Base-by-base conservation (phyloP, 2,329 filamentous ascomycete species). In the Ceratocystis lukuohia region DNA sequence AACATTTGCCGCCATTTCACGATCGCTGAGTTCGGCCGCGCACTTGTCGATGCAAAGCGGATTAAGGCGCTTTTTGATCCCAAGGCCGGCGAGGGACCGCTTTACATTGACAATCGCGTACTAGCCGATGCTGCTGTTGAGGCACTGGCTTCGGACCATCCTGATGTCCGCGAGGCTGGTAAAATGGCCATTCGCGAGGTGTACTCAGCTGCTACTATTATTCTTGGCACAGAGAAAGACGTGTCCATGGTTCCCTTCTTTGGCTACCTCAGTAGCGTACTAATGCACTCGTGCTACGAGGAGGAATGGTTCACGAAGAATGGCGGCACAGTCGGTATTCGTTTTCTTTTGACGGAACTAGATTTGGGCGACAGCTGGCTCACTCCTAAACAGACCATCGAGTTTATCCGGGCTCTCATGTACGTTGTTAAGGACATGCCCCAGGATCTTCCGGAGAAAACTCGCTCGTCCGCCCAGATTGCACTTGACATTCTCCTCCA, bases 371-470 rank as follows among this genome's bases (percentile, higher is more conserved):
- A 95, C 71, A 74, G 79, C 0, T 99, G 94, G 91, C 80, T 99
- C 44, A 81, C 84, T 22, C 83, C 87, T 12, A 88, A 91, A 71
- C 91, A 96, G 73, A 64, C 67, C 6, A 84, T 88, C 65, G 91
- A 97, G 67, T 92, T 96, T 71, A 87, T 94, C 67, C 86, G 90
- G 64, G 90, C 92, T n/a, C 80, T 99, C 66, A 87, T 96, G 77
- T 96, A 96, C 75, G 92, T 99, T 70, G 91, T 99, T 78, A 99
- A 99, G 77, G 94, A 99, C 73, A 96, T 96, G 82, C 94, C 95
- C 0, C 84, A 89, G 66, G 94, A 99, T 74, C 81, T 99, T 0
- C 93, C 95, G 1, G 91, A 95, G 66, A 92, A 88, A 72, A 96
- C 94, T 1, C 83, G 94, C 45, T 81, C 87, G 44, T 86, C 90